Conservation (phyloP, 495 filamentous ascomycete species). For the Delitschia confertaspora region DNA sequence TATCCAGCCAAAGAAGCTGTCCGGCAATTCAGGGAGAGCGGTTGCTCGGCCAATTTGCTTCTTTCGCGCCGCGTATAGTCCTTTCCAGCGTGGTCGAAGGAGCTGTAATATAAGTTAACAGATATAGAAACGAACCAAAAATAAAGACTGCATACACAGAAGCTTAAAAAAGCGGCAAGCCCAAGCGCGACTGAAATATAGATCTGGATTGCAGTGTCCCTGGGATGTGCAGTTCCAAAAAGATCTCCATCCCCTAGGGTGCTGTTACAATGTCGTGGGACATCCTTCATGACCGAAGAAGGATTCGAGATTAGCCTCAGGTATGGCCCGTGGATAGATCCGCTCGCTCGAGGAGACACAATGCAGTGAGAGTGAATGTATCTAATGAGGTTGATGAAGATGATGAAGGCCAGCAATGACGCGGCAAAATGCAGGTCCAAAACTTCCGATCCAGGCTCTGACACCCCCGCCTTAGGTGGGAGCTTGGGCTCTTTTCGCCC, state of each 20-base stretch:
- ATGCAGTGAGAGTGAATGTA: background rate
- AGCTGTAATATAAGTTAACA: constrained; percentile 38
- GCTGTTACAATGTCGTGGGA: constrained; percentile 3
- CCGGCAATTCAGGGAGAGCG: constrained; percentile 72
- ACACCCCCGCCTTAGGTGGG: too few relatives aligned
- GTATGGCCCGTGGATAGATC: background rate
- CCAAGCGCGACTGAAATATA: constrained; percentile 51
- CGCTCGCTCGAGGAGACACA: background rate
- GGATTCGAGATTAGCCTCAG: background rate
- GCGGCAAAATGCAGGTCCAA: background rate
- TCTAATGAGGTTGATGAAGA: background rate
- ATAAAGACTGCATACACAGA: constrained; percentile 46
- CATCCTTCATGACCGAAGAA: constrained; percentile 2
- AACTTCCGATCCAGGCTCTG: too few relatives aligned
- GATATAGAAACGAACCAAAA: background rate
- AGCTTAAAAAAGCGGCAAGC: constrained; percentile 50
- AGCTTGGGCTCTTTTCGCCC: too few relatives aligned
- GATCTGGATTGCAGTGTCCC: constrained; percentile 52
- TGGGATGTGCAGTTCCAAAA: constrained; percentile 33
- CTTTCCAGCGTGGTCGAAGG: constrained; percentile 84
- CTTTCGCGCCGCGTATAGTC: constrained; percentile 84
- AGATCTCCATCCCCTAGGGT: constrained; percentile 17
- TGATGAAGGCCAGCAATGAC: background rate
- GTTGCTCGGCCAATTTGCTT: constrained; percentile 58
- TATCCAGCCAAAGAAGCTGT: constrained; percentile 90